Evolutionary conservation across 2,329 filamentous ascomycete genomes (phyloP).

Genomic region (Ilyonectria mors-panacis): DNA sequence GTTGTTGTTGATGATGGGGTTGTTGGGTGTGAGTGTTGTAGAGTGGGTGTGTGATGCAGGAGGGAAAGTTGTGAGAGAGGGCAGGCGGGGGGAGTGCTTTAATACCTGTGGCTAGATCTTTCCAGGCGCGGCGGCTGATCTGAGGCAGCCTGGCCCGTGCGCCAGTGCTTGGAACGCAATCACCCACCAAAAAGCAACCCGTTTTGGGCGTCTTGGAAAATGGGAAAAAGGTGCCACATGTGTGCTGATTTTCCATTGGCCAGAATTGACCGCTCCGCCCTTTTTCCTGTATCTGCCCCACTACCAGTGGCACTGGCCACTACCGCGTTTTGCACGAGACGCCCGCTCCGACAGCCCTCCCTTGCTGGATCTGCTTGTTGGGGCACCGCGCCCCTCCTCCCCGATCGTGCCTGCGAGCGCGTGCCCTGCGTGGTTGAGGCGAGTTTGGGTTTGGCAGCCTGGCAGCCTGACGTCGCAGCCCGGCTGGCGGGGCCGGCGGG

Average conservation of each 20-base stretch:
- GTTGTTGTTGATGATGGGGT: slow-evolving; percentile 49
- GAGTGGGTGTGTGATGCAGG: slow-evolving; percentile 60
- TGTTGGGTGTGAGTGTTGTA: slow-evolving; percentile 47
- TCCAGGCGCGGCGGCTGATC: slow-evolving; percentile 56
- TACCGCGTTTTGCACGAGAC: slow-evolving; percentile 25
- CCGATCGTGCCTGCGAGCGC: not conserved
- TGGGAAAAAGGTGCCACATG: slow-evolving; percentile 37
- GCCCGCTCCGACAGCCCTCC: not conserved
- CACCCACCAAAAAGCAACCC: slow-evolving; percentile 43
- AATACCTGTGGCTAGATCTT: slow-evolving; percentile 55
- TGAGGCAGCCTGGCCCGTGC: slow-evolving; percentile 48
- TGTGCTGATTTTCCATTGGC: slow-evolving; percentile 49
- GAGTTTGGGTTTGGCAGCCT: not conserved
- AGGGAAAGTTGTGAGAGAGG: slow-evolving; percentile 54
- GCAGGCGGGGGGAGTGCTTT: slow-evolving; percentile 62
- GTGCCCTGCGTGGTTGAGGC: not conserved
- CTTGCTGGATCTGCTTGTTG: not conserved
- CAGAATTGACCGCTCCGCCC: slow-evolving; percentile 23
- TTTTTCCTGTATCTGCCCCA: slow-evolving; percentile 23
- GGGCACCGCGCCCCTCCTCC: not conserved
- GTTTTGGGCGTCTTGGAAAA: slow-evolving; percentile 38
- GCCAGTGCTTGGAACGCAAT: slow-evolving; percentile 39
- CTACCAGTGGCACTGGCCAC: slow-evolving; percentile 16
- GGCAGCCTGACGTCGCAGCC: not conserved
- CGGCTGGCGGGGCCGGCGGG: slow-evolving; percentile 2